Evolutionary conservation across 2,329 filamentous ascomycete genomes (phyloP), one percentile per base, ranked within the genome.

Genomic region (Cercospora brassicicola): DNA sequence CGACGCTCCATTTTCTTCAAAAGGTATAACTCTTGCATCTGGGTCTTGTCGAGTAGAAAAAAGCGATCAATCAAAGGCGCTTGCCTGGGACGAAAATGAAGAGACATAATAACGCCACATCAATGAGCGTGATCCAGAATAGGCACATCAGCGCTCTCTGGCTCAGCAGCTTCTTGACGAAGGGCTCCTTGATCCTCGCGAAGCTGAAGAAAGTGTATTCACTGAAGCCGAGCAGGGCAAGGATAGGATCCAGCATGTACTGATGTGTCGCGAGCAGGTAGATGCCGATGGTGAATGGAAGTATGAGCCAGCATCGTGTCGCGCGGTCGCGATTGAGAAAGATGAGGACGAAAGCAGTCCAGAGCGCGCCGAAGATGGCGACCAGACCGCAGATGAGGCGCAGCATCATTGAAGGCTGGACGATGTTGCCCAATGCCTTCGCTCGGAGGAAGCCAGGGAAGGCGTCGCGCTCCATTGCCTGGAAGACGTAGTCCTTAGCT

Each of bases 391-490:
- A 79, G 56, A 96, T 93, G 62, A 98, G 84, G 64, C 95, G 88
- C 73, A 96, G 85, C 77, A 98, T 88, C 73, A 96, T 90, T 57
- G 93, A 96, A 15, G 94, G 89, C 2, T 94, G 95, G 30, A 99
- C 94, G 13, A 99, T 86, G 77, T 99, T 99, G 68, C 96, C 96
- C 26, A 99, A 85, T 2, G 95, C 95, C 82, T 98, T 98, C 82
- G 93, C 92, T 77, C 94, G 88, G 67, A 99, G 85, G 81, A 99
- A 99, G 0, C 94, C 94, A 0, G 96, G 95, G 78, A 97, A 99
- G n/a, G 96, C 95, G 82, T 99, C 95, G 65, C 96, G 89, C 82
- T 99, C 96, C 95, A 99, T 99, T 36, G 96, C 96, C 81, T 99
- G 96, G 80, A 98, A 99, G 70, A 98, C 95, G 79, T 98, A 99